phyloP scores from a whole-genome alignment of 352 stramenopile species.

The Globisporangium lucens region DNA sequence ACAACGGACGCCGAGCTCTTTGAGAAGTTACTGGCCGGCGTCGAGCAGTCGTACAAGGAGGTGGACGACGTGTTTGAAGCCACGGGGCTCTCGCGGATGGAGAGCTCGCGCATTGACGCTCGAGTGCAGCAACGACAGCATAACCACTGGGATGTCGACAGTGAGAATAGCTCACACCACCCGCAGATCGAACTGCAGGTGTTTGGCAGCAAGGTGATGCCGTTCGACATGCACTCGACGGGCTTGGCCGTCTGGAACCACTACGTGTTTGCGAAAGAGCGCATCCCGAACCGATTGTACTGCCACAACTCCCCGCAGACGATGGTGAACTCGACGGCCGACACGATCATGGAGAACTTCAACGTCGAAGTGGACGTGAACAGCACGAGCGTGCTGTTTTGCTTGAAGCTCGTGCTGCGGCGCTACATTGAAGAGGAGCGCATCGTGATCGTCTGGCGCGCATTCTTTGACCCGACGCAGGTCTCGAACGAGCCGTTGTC shows the following conservation, averaged over 20 bases:
- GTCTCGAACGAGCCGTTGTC: constrained; percentile 37
- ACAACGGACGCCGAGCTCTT: constrained; percentile 26
- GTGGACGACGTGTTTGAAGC: constrained; percentile 27
- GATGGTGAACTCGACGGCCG: constrained; percentile 21
- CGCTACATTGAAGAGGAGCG: constrained; percentile 42
- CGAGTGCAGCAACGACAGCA: constrained; percentile 24
- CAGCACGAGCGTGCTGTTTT: constrained; percentile 38
- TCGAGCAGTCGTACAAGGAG: constrained; percentile 29
- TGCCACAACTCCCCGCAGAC: constrained; percentile 45
- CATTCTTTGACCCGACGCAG: constrained; percentile 45
- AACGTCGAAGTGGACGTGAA: constrained; percentile 49
- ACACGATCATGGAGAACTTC: constrained; percentile 60
- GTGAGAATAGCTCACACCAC: neutral
- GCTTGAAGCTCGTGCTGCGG: constrained; percentile 48
- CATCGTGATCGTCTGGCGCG: constrained; percentile 55
- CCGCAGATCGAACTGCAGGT: constrained; percentile 33
- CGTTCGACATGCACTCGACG: constrained; percentile 40
- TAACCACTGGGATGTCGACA: neutral
- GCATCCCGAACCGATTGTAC: constrained; percentile 43
- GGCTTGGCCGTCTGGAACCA: constrained; percentile 46
- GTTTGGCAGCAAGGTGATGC: constrained; percentile 45
- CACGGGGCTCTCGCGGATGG: constrained; percentile 37
- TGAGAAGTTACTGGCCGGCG: constrained; percentile 19
- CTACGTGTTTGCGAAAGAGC: constrained; percentile 24
- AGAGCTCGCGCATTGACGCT: constrained; percentile 33